phyloP scores from a whole-genome alignment of 2,329 filamentous ascomycete species.

The Albophoma yamanashiensis region DNA sequence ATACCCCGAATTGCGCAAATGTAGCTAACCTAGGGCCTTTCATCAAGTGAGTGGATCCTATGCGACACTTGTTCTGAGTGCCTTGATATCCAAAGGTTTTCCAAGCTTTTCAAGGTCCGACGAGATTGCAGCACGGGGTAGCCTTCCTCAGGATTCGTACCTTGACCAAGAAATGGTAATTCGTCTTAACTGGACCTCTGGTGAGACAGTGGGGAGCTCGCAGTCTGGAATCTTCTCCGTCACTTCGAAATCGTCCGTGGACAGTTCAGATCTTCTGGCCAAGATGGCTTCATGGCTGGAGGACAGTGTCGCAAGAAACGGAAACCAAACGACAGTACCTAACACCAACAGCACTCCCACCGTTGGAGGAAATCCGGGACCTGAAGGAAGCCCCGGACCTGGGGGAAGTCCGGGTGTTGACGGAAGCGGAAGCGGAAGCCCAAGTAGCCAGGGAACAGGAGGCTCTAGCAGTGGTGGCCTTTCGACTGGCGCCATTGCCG shows the following conservation, averaged over 20 bases:
- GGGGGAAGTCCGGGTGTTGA: background rate
- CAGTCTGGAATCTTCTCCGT: constrained; percentile 11
- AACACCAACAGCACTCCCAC: background rate
- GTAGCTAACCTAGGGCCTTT: background rate
- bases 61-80: background rate
- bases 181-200: constrained; percentile 5
- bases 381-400: background rate
- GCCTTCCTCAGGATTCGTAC: background rate
- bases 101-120: too few relatives aligned
- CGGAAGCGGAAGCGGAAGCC: background rate
- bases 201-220: background rate
- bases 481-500: constrained; percentile 31
- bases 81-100: background rate
- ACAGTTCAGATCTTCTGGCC: fast-evolving
- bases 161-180: constrained; percentile 1
- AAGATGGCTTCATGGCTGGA: background rate
- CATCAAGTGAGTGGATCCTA: background rate
- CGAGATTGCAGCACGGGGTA: background rate
- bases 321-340: background rate
- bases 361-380: too few relatives aligned
- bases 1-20: background rate
- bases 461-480: constrained; percentile 16
- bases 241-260: background rate
- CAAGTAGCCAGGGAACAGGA: background rate
- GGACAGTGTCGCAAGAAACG: background rate